Evolutionary conservation across 352 stramenopile species (phyloP).

Genomic region (Phytophthora fragariae): DNA sequence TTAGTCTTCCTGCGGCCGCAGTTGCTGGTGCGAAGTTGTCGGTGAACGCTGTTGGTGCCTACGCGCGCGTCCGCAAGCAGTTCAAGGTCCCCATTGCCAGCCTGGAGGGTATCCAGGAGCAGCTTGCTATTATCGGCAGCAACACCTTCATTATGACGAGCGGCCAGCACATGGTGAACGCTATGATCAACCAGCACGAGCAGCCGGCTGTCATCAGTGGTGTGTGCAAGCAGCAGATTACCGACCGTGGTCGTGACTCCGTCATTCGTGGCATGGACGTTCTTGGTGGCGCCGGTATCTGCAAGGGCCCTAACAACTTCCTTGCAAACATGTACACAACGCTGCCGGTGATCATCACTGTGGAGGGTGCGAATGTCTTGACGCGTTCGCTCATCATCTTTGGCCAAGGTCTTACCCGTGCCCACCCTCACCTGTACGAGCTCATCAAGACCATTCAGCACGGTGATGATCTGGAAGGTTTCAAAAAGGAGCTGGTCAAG

Average conservation of each 20-base stretch:
- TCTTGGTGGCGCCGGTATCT: constrained; percentile 97
- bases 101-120: constrained; percentile 98
- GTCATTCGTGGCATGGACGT: constrained; percentile 98
- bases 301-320: constrained; percentile 97
- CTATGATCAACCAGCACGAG: constrained; percentile 99
- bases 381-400: constrained; percentile 98
- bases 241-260: constrained; percentile 94
- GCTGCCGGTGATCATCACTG: constrained; percentile 97
- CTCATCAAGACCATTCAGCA: constrained; percentile 98
- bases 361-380: constrained; percentile 98
- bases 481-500: constrained; percentile 95
- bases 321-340: constrained; percentile 96
- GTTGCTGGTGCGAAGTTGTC: constrained; percentile 93
- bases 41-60: constrained; percentile 95
- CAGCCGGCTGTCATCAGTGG: constrained; percentile 98
- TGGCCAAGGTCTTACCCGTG: constrained; percentile 97
- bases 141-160: constrained; percentile 96
- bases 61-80: constrained; percentile 97
- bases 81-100: constrained; percentile 98
- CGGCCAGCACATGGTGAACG: constrained; percentile 97
- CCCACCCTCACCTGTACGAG: constrained; percentile 97
- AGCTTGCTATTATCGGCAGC: constrained; percentile 93
- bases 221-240: constrained; percentile 99
- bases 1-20: constrained; percentile 96
- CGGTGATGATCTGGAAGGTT: constrained; percentile 93